These are phyloP conservation scores for Globisporangium yorkense DNA, from an alignment of 352 stramenopile genomes.

Conservation along the genomic window DNA sequence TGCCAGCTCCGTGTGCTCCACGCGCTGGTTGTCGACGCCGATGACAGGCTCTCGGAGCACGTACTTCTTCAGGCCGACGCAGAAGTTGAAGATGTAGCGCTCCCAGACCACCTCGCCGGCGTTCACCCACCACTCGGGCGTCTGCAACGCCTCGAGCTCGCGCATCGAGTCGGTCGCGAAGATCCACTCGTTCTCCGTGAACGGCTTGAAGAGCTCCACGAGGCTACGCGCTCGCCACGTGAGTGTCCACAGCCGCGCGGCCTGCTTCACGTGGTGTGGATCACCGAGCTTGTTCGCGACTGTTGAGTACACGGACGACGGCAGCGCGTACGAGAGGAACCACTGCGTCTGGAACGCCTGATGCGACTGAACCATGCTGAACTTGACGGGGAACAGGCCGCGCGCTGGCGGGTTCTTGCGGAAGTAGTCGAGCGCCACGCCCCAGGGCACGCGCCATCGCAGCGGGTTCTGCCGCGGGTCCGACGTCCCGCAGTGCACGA, in stretches of 20 bases:
- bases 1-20: conserved; percentile 77
- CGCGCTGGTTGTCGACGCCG: conserved; percentile 71
- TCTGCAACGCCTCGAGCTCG: conserved; percentile 22
- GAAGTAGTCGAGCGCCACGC: conserved; percentile 63
- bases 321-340: conserved; percentile 74
- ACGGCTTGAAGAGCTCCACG: conserved; percentile 82
- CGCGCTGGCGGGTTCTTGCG: conserved; percentile 53
- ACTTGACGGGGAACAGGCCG: conserved; percentile 52
- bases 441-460: conserved; percentile 67
- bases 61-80: conserved; percentile 75
- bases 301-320: conserved; percentile 77
- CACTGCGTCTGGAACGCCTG: conserved; percentile 83
- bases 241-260: conserved; percentile 61
- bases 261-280: conserved; percentile 58
- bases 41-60: conserved; percentile 82
- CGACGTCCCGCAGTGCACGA: conserved; percentile 75
- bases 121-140: conserved; percentile 56
- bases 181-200: conserved; percentile 85
- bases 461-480: conserved; percentile 73
- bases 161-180: conserved; percentile 53
- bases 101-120: conserved; percentile 76
- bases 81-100: conserved; percentile 84
- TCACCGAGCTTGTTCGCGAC: conserved; percentile 61
- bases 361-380: conserved; percentile 73
- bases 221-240: conserved; percentile 71